Conservation (phyloP, 1,139 yeast genomes). For the Geotrichum histeridarum region DNA sequence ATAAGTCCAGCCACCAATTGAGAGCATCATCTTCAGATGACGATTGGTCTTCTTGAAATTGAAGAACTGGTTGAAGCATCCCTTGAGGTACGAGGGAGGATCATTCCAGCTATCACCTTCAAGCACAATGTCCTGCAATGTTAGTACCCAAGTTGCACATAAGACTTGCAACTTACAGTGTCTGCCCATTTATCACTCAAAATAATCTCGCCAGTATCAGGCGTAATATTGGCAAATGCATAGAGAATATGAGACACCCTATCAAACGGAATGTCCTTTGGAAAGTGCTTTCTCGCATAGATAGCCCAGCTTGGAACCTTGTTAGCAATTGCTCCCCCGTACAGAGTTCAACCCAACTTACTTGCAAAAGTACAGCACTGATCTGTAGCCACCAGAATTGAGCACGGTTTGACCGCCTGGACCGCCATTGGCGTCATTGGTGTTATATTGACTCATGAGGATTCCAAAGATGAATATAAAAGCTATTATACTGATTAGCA, state of each 20-base stretch:
- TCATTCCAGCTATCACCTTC: slow-evolving; percentile 23
- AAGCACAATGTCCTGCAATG: slow-evolving; percentile 26
- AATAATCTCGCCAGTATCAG: slow-evolving; percentile 48
- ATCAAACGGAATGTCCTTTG: slow-evolving; percentile 57
- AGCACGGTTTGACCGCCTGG: not conserved
- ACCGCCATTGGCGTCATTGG: not conserved
- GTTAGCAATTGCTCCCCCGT: not conserved
- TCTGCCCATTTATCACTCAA: slow-evolving; percentile 70
- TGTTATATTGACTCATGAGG: slow-evolving; percentile 11
- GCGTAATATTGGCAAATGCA: slow-evolving; percentile 64
- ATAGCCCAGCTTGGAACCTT: slow-evolving; percentile 59
- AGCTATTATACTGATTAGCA: slow-evolving; percentile 3
- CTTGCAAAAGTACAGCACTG: slow-evolving; percentile 31
- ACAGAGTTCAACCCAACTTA: slow-evolving; percentile 5
- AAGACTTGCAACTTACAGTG: slow-evolving; percentile 23
- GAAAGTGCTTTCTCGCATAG: slow-evolving; percentile 57
- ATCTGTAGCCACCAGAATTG: slow-evolving; percentile 20
- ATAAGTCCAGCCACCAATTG: slow-evolving; percentile 89
- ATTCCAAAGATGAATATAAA: slow-evolving; percentile 14
- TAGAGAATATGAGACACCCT: slow-evolving; percentile 65
- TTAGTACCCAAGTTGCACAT: not conserved
- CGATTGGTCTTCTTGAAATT: slow-evolving; percentile 48
- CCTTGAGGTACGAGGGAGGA: slow-evolving; percentile 33
- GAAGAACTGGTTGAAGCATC: slow-evolving; percentile 54
- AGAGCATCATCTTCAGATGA: slow-evolving; percentile 56